Conservation (phyloP, 306 rosid genomes). For the Chamaecrista fasciculata region DNA sequence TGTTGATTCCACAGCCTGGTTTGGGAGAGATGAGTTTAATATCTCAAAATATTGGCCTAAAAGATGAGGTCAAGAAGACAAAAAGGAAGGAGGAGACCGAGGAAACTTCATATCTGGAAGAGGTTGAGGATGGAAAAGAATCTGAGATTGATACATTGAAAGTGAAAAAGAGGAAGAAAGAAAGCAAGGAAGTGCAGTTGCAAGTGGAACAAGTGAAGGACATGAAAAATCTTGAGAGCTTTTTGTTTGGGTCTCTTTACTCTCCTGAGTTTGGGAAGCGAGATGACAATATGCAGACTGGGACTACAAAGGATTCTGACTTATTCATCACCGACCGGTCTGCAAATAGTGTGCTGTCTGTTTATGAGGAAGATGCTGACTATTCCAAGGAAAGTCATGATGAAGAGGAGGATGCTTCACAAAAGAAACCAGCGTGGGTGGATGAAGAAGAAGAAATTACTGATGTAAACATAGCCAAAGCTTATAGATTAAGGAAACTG, state of each 20-base stretch:
- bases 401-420: slow-evolving; percentile 35
- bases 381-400: slow-evolving; percentile 33
- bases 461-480: slow-evolving; percentile 57
- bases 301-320: slow-evolving; percentile 34
- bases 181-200: slow-evolving; percentile 36
- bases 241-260: slow-evolving; percentile 73
- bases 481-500: slow-evolving; percentile 76
- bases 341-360: slow-evolving; percentile 45
- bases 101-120: slow-evolving; percentile 31
- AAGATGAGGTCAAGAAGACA: slow-evolving; percentile 36
- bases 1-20: slow-evolving; percentile 19
- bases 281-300: slow-evolving; percentile 34
- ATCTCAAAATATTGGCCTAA: slow-evolving; percentile 54
- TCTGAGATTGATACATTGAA: slow-evolving; percentile 32
- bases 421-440: slow-evolving; percentile 76
- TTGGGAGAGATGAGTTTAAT: slow-evolving; percentile 67
- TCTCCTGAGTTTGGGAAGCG: slow-evolving; percentile 74
- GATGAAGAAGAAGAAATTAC: slow-evolving; percentile 81
- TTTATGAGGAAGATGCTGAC: slow-evolving; percentile 43
- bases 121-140: slow-evolving; percentile 26
- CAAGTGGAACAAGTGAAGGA: slow-evolving; percentile 55
- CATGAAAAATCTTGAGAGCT: slow-evolving; percentile 69
- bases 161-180: slow-evolving; percentile 60
- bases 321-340: slow-evolving; percentile 68
- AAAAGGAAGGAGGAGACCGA: slow-evolving; percentile 36